Base-by-base conservation (phyloP, 495 filamentous ascomycete genomes). In the Tuber indicum region DNA sequence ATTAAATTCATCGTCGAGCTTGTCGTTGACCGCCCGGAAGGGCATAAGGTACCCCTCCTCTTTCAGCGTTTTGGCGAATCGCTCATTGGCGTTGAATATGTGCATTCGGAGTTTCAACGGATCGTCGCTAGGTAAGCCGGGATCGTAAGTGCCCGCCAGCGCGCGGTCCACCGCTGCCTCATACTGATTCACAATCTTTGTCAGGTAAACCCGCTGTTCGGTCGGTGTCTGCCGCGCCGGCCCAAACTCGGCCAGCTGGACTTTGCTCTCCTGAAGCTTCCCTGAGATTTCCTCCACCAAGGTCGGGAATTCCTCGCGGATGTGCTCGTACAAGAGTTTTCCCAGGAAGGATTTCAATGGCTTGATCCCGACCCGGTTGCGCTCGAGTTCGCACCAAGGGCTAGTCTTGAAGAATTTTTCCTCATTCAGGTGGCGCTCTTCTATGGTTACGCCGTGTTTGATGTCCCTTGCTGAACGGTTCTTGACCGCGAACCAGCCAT, bases 401-500 rank as follows among this genome's bases (percentile, higher is more conserved):
- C 75, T 39, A 8, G 72, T 82, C 3, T 70, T 78, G 80, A 89
- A 89, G 75, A 88, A 87, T 0, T 74, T 72, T 73, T 82, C 81
- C 73, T 89, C 88, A 1, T 82, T 82, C 12, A 72, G 42, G 46
- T 84, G 74, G 0, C 86, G 86, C 19, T 85, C 77, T 14, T 79
- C 80, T 26, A 83, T 76, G 2, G 78, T 81, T 8, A 86, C 79
- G 0, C 79, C 80, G 7, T 84, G 77, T 41, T 81, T 75, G 14
- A 88, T 82, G 26, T 89, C 86, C 43, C 84, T 77, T 32, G 85
- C 84, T 4, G 84, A 84, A 17, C 85, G 86, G 73, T 90, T 91
- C 39, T 81, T 85, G 6, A 90, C 86, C 23, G 87, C 84, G 76
- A 86, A 88, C 85, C 87, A 90, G 17, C 89, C 88, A 42, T 88